phyloP scores from a whole-genome alignment of 1,284 basidiomycete genomes.

The Cutaneotrichosporon spelunceum region DNA sequence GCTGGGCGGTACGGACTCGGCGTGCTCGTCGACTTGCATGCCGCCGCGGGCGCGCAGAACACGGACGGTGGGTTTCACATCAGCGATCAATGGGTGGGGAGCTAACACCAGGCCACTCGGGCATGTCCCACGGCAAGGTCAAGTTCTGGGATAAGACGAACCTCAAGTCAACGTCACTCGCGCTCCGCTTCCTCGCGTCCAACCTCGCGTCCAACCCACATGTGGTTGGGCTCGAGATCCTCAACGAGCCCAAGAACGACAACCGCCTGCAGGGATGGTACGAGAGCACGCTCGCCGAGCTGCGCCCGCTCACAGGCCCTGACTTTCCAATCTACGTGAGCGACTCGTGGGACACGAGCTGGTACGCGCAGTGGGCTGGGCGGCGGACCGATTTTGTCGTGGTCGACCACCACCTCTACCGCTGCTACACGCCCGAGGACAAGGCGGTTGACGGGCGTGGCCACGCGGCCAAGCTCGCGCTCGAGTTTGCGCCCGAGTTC shows the following conservation, averaged over 20 bases:
- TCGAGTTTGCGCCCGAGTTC: constrained; percentile 28
- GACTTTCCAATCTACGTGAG: constrained; percentile 67
- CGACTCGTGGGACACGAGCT: constrained; percentile 72
- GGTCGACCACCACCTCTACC: constrained; percentile 81
- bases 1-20: constrained; percentile 68
- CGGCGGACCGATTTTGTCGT: constrained; percentile 57
- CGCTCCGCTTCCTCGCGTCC: constrained; percentile 54
- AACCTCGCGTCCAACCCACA: constrained; percentile 58
- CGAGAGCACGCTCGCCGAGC: constrained; percentile 57
- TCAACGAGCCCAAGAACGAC: constrained; percentile 73
- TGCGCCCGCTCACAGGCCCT: constrained; percentile 58
- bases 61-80: constrained; percentile 52
- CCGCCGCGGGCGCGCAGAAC: constrained; percentile 54
- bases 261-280: constrained; percentile 65
- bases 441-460: constrained; percentile 58
- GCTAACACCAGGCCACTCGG: constrained; percentile 41
- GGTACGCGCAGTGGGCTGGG: constrained; percentile 62
- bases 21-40: constrained; percentile 63
- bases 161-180: constrained; percentile 59
- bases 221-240: constrained; percentile 73
- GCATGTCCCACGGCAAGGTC: constrained; percentile 47
- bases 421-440: constrained; percentile 61
- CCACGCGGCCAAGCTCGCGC: constrained; percentile 55
- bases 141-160: constrained; percentile 54
- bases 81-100: neutral